Conservation (phyloP, 306 rosid genomes). For the Lathyrus sativus region DNA sequence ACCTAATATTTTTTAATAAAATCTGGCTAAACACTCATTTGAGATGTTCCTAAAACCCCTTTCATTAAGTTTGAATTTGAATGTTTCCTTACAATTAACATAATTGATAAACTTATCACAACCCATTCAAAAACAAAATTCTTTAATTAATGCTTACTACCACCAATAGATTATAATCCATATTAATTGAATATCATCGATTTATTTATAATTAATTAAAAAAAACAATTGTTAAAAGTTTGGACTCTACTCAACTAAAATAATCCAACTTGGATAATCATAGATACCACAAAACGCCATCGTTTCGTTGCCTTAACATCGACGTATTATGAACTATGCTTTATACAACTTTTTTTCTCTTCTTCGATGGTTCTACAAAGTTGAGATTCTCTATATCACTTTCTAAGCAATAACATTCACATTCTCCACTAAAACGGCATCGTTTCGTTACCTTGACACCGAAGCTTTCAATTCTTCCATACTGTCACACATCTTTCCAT, state of each 20-base stretch:
- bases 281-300: neutral
- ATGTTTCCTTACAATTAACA: no score
- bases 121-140: no score
- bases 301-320: constrained; percentile 13
- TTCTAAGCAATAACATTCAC: neutral
- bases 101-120: no score
- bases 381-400: neutral
- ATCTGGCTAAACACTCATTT: no score
- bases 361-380: neutral
- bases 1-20: no score
- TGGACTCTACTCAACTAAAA: neutral
- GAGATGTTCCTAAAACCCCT: no score
- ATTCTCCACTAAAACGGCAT: constrained; percentile 23
- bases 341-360: neutral
- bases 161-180: no score
- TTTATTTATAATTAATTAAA: no score
- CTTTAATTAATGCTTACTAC: no score
- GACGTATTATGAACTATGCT: neutral
- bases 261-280: neutral
- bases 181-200: no score
- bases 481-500: neutral
- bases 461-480: constrained; percentile 1
- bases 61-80: no score
- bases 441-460: constrained; percentile 22
- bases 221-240: no score